Conservation (phyloP, 1,284 basidiomycete species). For the Mycena sp. region DNA sequence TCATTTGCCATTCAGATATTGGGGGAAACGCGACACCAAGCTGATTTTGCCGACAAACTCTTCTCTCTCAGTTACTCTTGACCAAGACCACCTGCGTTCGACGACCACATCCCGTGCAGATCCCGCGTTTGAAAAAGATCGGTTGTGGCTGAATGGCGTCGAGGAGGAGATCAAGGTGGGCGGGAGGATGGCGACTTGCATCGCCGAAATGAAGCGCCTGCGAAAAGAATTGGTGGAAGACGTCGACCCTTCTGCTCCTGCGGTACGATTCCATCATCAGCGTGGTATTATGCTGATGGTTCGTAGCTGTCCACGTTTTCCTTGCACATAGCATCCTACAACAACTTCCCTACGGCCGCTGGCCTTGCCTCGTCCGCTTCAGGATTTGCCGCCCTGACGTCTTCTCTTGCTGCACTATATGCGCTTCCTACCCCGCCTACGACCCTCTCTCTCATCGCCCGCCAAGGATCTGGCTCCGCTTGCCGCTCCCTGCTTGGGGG, state of each 20-base stretch:
- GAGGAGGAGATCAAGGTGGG: conserved; percentile 89
- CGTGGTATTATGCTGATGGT: conserved; percentile 4
- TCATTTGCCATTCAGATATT: conserved; percentile 71
- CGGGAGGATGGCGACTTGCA: conserved; percentile 87
- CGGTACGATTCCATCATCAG: conserved; percentile 60
- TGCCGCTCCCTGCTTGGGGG: conserved; percentile 98
- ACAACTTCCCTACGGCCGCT: conserved; percentile 99
- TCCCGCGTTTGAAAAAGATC: conserved; percentile 77
- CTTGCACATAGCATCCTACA: conserved; percentile 92
- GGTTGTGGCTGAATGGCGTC: conserved; percentile 94
- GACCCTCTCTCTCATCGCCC: conserved; percentile 91
- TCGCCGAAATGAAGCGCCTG: conserved; percentile 87
- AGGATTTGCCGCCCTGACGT: conserved; percentile 94
- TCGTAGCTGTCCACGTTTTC: conserved; percentile 75
- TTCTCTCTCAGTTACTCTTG: conserved; percentile 95
- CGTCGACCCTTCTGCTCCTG: conserved; percentile 66
- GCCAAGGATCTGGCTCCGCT: conserved; percentile 97
- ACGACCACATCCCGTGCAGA: conserved; percentile 94
- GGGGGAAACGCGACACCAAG: conserved; percentile 97
- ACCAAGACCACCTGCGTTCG: conserved; percentile 94
- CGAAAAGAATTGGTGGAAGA: conserved; percentile 80
- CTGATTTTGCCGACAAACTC: conserved; percentile 98
- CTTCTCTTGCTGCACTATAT: conserved; percentile 91
- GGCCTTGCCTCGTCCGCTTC: conserved; percentile 98
- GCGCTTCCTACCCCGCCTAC: conserved; percentile 72